phyloP scores from a whole-genome alignment of 805 yeast species.

The Blastobotrys robertii region DNA sequence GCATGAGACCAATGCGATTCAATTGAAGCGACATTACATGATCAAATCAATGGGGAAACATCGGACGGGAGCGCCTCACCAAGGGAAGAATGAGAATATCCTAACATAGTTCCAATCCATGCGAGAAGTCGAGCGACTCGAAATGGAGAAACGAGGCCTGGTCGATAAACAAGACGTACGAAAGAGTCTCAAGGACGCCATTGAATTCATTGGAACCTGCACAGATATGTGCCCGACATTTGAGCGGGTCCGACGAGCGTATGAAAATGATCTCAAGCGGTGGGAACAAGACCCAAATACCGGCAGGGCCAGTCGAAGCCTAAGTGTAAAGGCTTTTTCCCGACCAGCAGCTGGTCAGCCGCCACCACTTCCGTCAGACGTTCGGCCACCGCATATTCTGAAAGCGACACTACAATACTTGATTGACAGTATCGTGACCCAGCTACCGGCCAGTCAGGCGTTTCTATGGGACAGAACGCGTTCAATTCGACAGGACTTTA shows the following conservation, averaged over 20 bases:
- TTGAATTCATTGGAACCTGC: slow-evolving; percentile 80
- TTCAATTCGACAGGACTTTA: slow-evolving; percentile 92
- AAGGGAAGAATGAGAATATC: not conserved
- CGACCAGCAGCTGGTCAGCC: slow-evolving; percentile 98
- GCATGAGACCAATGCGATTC: too few relatives aligned
- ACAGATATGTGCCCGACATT: slow-evolving; percentile 90
- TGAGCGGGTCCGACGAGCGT: slow-evolving; percentile 79
- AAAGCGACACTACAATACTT: slow-evolving; percentile 61
- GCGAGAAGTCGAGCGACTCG: slow-evolving; percentile 63
- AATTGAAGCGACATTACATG: too few relatives aligned
- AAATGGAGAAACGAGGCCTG: slow-evolving; percentile 71
- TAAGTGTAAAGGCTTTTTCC: slow-evolving; percentile 85
- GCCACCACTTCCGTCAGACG: slow-evolving; percentile 95
- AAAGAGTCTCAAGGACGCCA: slow-evolving; percentile 81
- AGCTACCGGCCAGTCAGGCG: slow-evolving; percentile 76
- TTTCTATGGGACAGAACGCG: slow-evolving; percentile 97
- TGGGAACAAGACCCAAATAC: slow-evolving; percentile 61
- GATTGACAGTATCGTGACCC: slow-evolving; percentile 49
- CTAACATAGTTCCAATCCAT: slow-evolving; percentile 46
- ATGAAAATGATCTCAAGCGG: slow-evolving; percentile 75
- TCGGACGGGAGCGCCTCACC: not conserved
- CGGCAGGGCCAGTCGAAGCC: slow-evolving; percentile 44
- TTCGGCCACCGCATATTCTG: slow-evolving; percentile 79
- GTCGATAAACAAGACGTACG: slow-evolving; percentile 83
- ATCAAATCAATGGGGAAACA: not conserved